A percentile compares a stretch with the other conserved stretches of the same genome.
Evolutionary conservation across 202 grass and related monocot species (phyloP).

Genomic region (Carex arenaria): DNA sequence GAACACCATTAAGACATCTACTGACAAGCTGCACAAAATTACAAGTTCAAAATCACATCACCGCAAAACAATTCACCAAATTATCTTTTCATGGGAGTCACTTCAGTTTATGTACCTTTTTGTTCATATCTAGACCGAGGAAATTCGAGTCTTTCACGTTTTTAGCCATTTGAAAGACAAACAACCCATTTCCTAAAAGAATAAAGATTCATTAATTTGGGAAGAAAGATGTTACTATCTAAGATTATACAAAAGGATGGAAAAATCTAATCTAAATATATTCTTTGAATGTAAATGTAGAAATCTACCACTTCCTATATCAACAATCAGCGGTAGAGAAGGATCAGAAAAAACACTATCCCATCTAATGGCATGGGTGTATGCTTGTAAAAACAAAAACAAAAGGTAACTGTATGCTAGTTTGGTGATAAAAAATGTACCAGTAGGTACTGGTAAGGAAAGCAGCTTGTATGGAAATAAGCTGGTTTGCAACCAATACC

Average conservation of each 20-base stretch:
- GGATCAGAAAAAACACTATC: constrained; percentile 47
- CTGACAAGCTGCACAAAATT: constrained; percentile 70
- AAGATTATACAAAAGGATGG: not conserved
- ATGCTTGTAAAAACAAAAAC: constrained; percentile 44
- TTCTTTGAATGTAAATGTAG: constrained; percentile 22
- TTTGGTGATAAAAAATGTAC: not conserved
- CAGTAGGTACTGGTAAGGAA: not conserved
- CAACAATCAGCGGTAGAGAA: constrained; percentile 49
- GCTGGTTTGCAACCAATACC: not conserved
- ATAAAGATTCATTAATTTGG: not conserved
- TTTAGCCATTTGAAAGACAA: constrained; percentile 76
- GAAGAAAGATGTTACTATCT: not conserved
- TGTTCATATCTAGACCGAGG: constrained; percentile 92
- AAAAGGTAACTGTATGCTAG: constrained; percentile 20
- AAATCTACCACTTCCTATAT: constrained; percentile 82
- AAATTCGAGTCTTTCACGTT: constrained; percentile 57
- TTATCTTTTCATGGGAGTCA: not conserved
- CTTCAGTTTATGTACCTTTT: constrained; percentile 43
- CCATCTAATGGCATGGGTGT: constrained; percentile 58
- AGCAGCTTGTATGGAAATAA: not conserved
- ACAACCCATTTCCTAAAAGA: constrained; percentile 82
- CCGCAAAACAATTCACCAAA: constrained; percentile 14
- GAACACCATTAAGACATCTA: constrained; percentile 55
- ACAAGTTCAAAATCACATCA: constrained; percentile 5
- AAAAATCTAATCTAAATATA: constrained; percentile 13